phyloP scores from a whole-genome alignment of 768 basidiomycete species.

The Ramaria sp. region DNA sequence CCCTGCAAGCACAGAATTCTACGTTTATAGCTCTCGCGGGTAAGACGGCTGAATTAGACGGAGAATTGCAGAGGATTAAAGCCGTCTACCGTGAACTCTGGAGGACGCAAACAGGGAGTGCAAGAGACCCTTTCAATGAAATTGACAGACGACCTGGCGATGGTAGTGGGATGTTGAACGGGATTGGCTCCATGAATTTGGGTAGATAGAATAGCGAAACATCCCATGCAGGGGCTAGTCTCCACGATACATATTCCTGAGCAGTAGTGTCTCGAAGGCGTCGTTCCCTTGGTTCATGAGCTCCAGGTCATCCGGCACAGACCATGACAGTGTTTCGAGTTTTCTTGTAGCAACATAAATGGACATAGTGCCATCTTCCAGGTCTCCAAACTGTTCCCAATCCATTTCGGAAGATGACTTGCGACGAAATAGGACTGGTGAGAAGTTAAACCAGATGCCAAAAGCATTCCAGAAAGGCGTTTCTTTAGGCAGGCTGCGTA shows the following conservation, averaged over 20 bases:
- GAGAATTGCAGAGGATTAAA: constrained; percentile 70
- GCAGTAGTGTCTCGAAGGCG: constrained; percentile 57
- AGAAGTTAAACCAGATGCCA: constrained; percentile 65
- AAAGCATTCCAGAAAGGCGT: constrained; percentile 71
- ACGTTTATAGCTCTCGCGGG: constrained; percentile 69
- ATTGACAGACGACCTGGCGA: constrained; percentile 3
- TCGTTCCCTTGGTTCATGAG: constrained; percentile 56
- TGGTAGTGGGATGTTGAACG: constrained; percentile 2
- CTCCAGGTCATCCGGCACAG: constrained; percentile 42
- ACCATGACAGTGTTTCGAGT: constrained; percentile 48
- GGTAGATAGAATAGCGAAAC: neutral
- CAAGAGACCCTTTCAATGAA: constrained; percentile 67
- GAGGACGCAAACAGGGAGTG: constrained; percentile 71
- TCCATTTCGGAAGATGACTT: constrained; percentile 3
- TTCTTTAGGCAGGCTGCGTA: constrained; percentile 65
- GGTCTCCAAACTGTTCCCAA: constrained; percentile 23
- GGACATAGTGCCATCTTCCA: constrained; percentile 26
- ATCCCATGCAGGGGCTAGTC: too few relatives aligned
- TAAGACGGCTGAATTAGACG: constrained; percentile 64
- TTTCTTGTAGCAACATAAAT: constrained; percentile 54
- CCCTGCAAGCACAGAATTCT: constrained; percentile 70
- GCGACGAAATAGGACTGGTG: constrained; percentile 37
- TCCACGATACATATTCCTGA: constrained; percentile 23
- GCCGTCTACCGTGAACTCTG: constrained; percentile 65
- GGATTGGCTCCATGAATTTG: neutral